Evolutionary conservation across 176 grass and related monocot genomes (phyloP), one percentile per base, ranked within the genome.

Genomic region (Musa beccarii): DNA sequence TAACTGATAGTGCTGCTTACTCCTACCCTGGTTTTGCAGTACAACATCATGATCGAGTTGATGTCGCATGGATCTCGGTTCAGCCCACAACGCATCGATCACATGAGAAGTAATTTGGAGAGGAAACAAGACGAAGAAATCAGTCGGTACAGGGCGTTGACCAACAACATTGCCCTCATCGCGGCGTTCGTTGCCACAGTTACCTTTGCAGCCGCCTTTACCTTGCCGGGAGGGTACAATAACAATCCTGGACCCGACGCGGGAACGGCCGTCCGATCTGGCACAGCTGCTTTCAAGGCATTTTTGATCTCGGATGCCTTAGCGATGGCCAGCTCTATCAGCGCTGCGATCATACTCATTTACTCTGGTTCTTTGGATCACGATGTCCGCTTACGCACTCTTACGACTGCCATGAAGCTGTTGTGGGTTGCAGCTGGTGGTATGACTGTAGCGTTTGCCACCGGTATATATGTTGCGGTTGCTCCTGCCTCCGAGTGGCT

Each of bases 321-420:
- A 53, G 59, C 75, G 9, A 66, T 78, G 63, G 51, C 43, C 43
- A 66, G n/a, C 63, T 78, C 75, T 19, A 67, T 78, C 19, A 66
- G 4, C 6, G 75, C 28, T 25, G 51, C 62, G 16, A 12, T 65
- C 1, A 5, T 78, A 53, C 62, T 78, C 4, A 17, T 78, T 10
- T 26, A 66, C 61, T 24, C 75, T 8, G 43, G 2, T 10, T 53
- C 62, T 16, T 6, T 24, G 12, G 61, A 77, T 50, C 62, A 78
- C 11, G 63, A 66, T 10, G 75, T 66, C 1, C 49, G 61, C 8
- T 28, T 52, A 5, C 49, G 22, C 6, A 26, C 34, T 17, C 51
- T 78, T 26, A 65, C 53, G 29, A 29, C 15, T 11, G 75, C 75
- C 0, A 28, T 29, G 10, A 25, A 67, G 61, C 26, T 78, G 11